A percentile compares a stretch with the other conserved stretches of the same genome.
These are phyloP conservation scores for Penicillium sp. DNA, from an alignment of 2,329 filamentous ascomycete genomes.

Conservation along the genomic window DNA sequence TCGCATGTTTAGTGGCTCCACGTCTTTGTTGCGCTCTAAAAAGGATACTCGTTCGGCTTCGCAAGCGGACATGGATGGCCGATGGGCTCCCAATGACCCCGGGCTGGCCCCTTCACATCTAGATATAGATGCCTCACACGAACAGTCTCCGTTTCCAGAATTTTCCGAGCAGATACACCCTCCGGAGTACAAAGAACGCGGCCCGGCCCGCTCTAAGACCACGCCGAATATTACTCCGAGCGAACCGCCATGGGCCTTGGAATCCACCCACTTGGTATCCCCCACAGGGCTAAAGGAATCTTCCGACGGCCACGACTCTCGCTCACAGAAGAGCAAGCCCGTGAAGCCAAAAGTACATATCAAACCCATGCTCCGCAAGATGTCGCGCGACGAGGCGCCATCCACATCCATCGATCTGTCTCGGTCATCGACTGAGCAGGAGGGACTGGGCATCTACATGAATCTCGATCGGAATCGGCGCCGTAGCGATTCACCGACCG, in stretches of 20 bases:
- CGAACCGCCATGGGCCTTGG: conserved; percentile 12
- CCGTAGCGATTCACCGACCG: conserved; percentile 38
- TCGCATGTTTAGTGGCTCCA: conserved; percentile 14
- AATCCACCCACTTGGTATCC: conserved; percentile 9
- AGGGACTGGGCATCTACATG: conserved; percentile 52
- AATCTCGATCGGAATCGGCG: conserved; percentile 28
- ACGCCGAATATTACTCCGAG: conserved; percentile 7
- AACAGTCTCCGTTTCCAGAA: conserved; percentile 14
- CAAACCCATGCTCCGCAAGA: conserved; percentile 53
- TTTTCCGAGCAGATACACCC: conserved; percentile 11
- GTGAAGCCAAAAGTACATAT: conserved; percentile 41
- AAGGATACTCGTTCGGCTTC: conserved; percentile 2
- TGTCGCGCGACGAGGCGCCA: conserved; percentile 46
- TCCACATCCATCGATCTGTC: conserved; percentile 51
- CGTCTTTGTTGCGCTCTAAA: conserved; percentile 9
- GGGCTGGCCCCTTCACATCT: conserved; percentile 7
- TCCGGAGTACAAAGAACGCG: conserved; percentile 5
- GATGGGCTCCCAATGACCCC: conserved; percentile 4
- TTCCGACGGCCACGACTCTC: conserved; percentile 14
- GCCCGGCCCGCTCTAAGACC: conserved; percentile 12
- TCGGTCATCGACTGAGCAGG: conserved; percentile 52
- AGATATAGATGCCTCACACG: conserved; percentile 9
- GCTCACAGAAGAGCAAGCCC: conserved; percentile 19
- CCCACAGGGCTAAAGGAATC: conserved; percentile 8
- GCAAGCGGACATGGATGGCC: conserved; percentile 6